Evolutionary conservation across 148 eudicot species (phyloP).

Genomic region (Tetragonia tetragonoides): DNA sequence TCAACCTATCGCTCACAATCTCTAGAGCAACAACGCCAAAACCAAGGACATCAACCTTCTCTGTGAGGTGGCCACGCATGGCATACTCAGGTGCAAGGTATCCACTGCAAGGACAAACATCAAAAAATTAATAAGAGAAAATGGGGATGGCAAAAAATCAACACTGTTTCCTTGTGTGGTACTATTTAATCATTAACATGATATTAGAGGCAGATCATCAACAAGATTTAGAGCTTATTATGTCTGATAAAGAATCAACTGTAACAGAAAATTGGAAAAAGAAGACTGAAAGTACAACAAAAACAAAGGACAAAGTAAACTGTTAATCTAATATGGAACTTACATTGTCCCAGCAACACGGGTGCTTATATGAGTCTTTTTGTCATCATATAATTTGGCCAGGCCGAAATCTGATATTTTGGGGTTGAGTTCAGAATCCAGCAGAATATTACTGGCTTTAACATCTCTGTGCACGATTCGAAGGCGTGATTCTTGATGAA

Average conservation of each 20-base stretch:
- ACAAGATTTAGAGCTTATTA: background rate
- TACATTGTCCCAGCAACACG: slow-evolving; percentile 94
- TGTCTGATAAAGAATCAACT: background rate
- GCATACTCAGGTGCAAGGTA: slow-evolving; percentile 98
- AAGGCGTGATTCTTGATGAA: slow-evolving; percentile 77
- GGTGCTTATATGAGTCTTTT: slow-evolving; percentile 81
- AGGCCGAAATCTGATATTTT: slow-evolving; percentile 94
- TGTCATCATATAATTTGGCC: slow-evolving; percentile 91
- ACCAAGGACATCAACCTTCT: slow-evolving; percentile 87
- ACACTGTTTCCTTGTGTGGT: background rate
- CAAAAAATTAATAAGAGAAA: background rate
- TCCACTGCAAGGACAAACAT: slow-evolving; percentile 42
- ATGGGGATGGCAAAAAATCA: background rate
- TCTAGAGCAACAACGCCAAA: slow-evolving; percentile 88
- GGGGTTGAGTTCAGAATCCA: slow-evolving; percentile 70
- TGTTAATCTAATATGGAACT: slow-evolving; percentile 18
- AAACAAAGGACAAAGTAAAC: background rate
- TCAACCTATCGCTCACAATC: slow-evolving; percentile 76
- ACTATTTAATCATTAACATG: background rate
- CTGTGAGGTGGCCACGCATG: slow-evolving; percentile 86
- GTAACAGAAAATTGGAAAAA: background rate
- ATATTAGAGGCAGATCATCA: too few species aligned
- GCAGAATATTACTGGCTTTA: slow-evolving; percentile 86
- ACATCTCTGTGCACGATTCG: slow-evolving; percentile 88
- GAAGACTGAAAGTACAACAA: background rate